These are phyloP conservation scores for Saturnispora diversa DNA, from an alignment of 805 yeast species.

Conservation along the genomic window DNA sequence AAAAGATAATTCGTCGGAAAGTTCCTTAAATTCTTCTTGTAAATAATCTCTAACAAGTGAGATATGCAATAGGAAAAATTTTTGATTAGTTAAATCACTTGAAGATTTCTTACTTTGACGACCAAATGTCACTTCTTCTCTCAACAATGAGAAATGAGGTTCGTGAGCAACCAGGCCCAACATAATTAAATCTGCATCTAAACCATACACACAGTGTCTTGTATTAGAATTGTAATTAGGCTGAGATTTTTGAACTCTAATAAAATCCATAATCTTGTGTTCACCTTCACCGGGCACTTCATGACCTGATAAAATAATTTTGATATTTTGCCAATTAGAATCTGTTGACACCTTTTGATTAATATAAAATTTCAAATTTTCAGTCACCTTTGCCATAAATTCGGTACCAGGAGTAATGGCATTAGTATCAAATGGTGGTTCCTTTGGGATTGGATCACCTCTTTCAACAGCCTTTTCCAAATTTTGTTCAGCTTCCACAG, in stretches of 20 bases:
- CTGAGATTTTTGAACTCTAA: slow-evolving; percentile 71
- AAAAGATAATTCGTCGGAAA: slow-evolving; percentile 56
- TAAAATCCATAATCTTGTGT: slow-evolving; percentile 92
- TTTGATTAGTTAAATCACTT: slow-evolving; percentile 61
- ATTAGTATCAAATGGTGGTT: slow-evolving; percentile 83
- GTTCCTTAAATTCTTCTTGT: slow-evolving; percentile 71
- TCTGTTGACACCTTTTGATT: slow-evolving; percentile 84
- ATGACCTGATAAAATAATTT: slow-evolving; percentile 79
- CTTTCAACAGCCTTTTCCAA: slow-evolving; percentile 61
- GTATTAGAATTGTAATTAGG: slow-evolving; percentile 66
- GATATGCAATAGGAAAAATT: slow-evolving; percentile 74
- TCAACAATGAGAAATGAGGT: slow-evolving; percentile 86
- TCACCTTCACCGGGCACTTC: slow-evolving; percentile 99
- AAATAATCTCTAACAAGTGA: slow-evolving; percentile 86
- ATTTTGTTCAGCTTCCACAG: slow-evolving; percentile 81
- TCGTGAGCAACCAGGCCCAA: slow-evolving; percentile 87
- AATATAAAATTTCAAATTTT: slow-evolving; percentile 76
- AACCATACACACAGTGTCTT: slow-evolving; percentile 90
- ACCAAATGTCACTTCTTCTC: slow-evolving; percentile 95
- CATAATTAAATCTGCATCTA: slow-evolving; percentile 95
- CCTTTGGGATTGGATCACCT: slow-evolving; percentile 72
- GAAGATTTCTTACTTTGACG: slow-evolving; percentile 26
- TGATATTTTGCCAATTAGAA: slow-evolving; percentile 72
- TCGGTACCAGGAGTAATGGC: slow-evolving; percentile 96
- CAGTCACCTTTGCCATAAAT: slow-evolving; percentile 84